Conservation (phyloP, 73 alveolate species). For the Tetrahymena borealis region DNA sequence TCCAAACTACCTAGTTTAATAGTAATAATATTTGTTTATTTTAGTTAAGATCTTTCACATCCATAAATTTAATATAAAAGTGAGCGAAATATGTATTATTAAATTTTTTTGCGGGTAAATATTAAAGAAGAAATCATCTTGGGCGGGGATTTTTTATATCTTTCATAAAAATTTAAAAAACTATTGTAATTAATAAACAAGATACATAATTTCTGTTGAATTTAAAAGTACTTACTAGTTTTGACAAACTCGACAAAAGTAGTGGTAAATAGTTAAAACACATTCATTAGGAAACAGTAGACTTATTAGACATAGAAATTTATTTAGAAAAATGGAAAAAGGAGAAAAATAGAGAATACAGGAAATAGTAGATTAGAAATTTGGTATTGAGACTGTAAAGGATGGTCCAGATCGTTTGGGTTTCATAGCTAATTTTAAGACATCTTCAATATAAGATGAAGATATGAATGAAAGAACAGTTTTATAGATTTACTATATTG, state of each 20-base stretch:
- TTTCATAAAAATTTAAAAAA: not conserved
- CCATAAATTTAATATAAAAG: too few relatives aligned
- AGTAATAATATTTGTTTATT: too few relatives aligned
- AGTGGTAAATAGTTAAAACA: not conserved
- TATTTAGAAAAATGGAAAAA: not conserved
- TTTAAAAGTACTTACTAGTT: not conserved
- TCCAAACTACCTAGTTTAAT: too few relatives aligned
- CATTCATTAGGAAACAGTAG: not conserved
- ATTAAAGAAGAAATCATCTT: not conserved
- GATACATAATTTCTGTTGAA: not conserved
- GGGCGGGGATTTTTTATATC: not conserved
- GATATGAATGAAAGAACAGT: conserved; percentile 61
- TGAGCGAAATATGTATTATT: not conserved
- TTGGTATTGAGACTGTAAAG: not conserved
- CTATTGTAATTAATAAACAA: too few relatives aligned
- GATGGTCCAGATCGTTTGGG: conserved; percentile 39
- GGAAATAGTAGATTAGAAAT: conserved; percentile 6
- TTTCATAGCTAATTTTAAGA: conserved; percentile 61
- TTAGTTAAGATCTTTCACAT: too few relatives aligned
- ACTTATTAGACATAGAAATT: not conserved
- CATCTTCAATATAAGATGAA: conserved; percentile 44
- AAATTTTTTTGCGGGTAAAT: not conserved
- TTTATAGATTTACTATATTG: conserved; percentile 48
- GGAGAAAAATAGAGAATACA: not conserved
- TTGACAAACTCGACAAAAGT: not conserved